phyloP scores from a whole-genome alignment of 352 stramenopile species.

The Paralagenidium karlingii region DNA sequence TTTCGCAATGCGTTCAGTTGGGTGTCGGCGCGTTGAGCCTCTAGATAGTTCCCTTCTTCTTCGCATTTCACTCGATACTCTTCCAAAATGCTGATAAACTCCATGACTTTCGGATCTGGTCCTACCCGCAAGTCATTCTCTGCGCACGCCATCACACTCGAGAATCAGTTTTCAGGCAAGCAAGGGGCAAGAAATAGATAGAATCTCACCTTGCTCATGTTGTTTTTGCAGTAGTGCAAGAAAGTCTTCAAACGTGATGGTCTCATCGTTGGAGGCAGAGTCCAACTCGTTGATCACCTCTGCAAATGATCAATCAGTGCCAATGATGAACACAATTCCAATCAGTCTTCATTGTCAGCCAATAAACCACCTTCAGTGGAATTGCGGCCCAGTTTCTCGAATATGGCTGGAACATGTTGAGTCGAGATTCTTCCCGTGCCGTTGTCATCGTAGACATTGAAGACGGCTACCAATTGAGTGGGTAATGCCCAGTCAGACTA shows the following conservation, averaged over 20 bases:
- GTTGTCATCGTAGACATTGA: constrained; percentile 63
- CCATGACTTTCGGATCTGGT: constrained; percentile 84
- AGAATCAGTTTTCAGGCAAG: neutral
- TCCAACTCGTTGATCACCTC: constrained; percentile 62
- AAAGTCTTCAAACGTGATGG: constrained; percentile 55
- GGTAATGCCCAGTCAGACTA: constrained; percentile 2
- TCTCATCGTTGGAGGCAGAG: constrained; percentile 28
- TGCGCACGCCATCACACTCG: neutral
- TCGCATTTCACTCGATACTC: constrained; percentile 92
- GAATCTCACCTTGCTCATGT: constrained; percentile 11
- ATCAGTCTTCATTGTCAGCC: neutral
- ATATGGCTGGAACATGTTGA: constrained; percentile 53
- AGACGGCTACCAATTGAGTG: constrained; percentile 30
- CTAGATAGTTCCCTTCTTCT: constrained; percentile 89
- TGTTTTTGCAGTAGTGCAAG: constrained; percentile 34
- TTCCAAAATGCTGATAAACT: constrained; percentile 90
- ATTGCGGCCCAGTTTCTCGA: constrained; percentile 59
- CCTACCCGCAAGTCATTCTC: constrained; percentile 39
- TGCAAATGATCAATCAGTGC: constrained; percentile 4
- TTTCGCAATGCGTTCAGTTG: constrained; percentile 80
- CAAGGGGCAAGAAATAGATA: neutral
- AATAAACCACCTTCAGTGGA: constrained; percentile 36
- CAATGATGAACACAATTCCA: neutral
- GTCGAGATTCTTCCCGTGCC: constrained; percentile 42
- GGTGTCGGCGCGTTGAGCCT: constrained; percentile 80